These are phyloP conservation scores for Pyrrhoderma lamaoense DNA, from an alignment of 1,284 basidiomycete genomes.

Conservation along the genomic window DNA sequence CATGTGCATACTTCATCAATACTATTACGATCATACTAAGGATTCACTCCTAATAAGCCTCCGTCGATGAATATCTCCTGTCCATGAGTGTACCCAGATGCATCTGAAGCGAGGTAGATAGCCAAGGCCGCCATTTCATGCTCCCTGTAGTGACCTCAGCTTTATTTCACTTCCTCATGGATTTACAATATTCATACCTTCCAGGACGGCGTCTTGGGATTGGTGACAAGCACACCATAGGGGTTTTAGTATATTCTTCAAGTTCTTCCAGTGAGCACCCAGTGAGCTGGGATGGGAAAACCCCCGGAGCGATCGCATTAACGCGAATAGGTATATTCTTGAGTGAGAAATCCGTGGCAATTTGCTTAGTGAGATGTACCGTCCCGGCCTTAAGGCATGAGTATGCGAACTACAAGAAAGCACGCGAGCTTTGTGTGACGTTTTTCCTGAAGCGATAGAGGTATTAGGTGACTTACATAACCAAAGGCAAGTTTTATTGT, in stretches of 20 bases:
- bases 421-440: background rate
- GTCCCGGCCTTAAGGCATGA: slow-evolving; percentile 26
- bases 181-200: slow-evolving; percentile 25
- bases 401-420: slow-evolving; percentile 25
- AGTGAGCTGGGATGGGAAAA: slow-evolving; percentile 28
- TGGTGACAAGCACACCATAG: slow-evolving; percentile 32
- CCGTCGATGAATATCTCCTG: slow-evolving; percentile 27
- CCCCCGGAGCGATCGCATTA: slow-evolving; percentile 29
- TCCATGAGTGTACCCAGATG: slow-evolving; percentile 24
- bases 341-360: slow-evolving; percentile 30
- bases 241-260: slow-evolving; percentile 30
- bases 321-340: slow-evolving; percentile 27
- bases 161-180: slow-evolving; percentile 2
- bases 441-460: too few relatives aligned
- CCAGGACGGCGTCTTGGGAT: slow-evolving; percentile 58
- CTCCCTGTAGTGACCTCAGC: slow-evolving; percentile 14
- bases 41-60: slow-evolving; percentile 17
- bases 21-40: background rate
- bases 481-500: slow-evolving; percentile 1
- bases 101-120: slow-evolving; percentile 12
- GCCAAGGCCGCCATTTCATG: slow-evolving; percentile 17
- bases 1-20: too few relatives aligned
- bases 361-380: slow-evolving; percentile 25
- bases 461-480: background rate
- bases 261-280: slow-evolving; percentile 2